A percentile compares a stretch with the other conserved stretches of the same genome.
Evolutionary conservation across 345 rosid species (phyloP).

Genomic region (Aegle marmelos): DNA sequence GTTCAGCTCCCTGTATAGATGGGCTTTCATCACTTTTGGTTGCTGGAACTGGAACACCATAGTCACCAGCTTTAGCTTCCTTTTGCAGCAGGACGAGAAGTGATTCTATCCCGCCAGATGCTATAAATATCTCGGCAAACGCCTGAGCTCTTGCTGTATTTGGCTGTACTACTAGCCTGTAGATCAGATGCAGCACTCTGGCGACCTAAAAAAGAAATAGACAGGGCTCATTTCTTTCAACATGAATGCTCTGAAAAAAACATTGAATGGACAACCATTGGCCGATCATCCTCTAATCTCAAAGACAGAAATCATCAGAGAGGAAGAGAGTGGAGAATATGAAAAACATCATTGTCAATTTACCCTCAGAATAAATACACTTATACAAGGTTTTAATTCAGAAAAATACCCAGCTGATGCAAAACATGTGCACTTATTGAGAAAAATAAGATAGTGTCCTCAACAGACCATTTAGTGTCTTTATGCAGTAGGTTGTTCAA

Average conservation of each 20-base stretch:
- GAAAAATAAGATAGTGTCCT: background rate
- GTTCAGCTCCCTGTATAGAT: slow-evolving; percentile 38
- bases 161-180: slow-evolving; percentile 92
- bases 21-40: slow-evolving; percentile 34
- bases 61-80: slow-evolving; percentile 89
- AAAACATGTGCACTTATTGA: background rate
- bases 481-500: background rate
- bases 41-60: slow-evolving; percentile 31
- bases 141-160: slow-evolving; percentile 71
- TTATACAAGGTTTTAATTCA: background rate
- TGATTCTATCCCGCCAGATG: slow-evolving; percentile 90
- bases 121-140: slow-evolving; percentile 78
- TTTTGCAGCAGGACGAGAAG: slow-evolving; percentile 95
- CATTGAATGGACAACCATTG: background rate
- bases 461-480: background rate
- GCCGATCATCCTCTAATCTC: slow-evolving; percentile 2
- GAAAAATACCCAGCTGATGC: background rate
- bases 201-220: slow-evolving; percentile 59
- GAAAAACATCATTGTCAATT: background rate
- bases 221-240: slow-evolving; percentile 2
- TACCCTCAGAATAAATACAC: background rate
- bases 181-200: slow-evolving; percentile 85
- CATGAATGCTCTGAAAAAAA: background rate
- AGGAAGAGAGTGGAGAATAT: background rate
- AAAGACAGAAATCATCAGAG: background rate